Conservation (phyloP, 129 eudicot genomes). For the Helichrysum umbraculigerum region DNA sequence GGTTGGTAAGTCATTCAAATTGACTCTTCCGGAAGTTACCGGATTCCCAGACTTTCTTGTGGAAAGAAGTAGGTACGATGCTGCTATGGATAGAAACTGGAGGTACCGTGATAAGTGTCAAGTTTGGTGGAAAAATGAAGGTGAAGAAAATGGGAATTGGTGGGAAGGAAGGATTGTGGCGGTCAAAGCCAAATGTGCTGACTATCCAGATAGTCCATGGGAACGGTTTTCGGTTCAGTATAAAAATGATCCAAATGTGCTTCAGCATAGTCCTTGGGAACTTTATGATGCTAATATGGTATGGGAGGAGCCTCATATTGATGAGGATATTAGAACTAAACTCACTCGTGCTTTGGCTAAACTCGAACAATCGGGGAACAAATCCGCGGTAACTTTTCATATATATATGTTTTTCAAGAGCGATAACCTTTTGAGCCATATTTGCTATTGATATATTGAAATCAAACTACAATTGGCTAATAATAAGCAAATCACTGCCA, state of each 20-base stretch:
- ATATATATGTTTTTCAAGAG: too few species aligned
- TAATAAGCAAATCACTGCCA: not conserved
- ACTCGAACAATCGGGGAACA: slow-evolving; percentile 58
- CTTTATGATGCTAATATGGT: slow-evolving; percentile 56
- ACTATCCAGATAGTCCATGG: slow-evolving; percentile 96
- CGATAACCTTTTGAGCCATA: not conserved
- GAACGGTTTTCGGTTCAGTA: slow-evolving; percentile 75
- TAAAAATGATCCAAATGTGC: slow-evolving; percentile 61
- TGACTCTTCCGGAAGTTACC: slow-evolving; percentile 81
- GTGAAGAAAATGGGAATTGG: slow-evolving; percentile 40
- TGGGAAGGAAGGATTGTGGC: slow-evolving; percentile 72
- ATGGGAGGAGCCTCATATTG: slow-evolving; percentile 77
- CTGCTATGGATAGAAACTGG: slow-evolving; percentile 80
- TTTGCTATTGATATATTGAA: too few species aligned
- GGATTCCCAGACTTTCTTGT: slow-evolving; percentile 87
- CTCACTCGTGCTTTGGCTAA: slow-evolving; percentile 56
- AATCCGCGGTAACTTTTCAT: not conserved
- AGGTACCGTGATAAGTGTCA: slow-evolving; percentile 76
- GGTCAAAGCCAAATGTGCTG: slow-evolving; percentile 67
- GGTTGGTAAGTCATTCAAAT: slow-evolving; percentile 58
- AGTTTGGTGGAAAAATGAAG: slow-evolving; percentile 91
- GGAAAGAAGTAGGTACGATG: slow-evolving; percentile 81
- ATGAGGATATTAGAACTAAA: slow-evolving; percentile 50
- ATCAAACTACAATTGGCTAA: too few species aligned
- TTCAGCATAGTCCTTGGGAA: slow-evolving; percentile 97